Evolutionary conservation across 2,329 filamentous ascomycete species (phyloP), one percentile per base, ranked within the genome.

Genomic region (Graphilbum fragrans): DNA sequence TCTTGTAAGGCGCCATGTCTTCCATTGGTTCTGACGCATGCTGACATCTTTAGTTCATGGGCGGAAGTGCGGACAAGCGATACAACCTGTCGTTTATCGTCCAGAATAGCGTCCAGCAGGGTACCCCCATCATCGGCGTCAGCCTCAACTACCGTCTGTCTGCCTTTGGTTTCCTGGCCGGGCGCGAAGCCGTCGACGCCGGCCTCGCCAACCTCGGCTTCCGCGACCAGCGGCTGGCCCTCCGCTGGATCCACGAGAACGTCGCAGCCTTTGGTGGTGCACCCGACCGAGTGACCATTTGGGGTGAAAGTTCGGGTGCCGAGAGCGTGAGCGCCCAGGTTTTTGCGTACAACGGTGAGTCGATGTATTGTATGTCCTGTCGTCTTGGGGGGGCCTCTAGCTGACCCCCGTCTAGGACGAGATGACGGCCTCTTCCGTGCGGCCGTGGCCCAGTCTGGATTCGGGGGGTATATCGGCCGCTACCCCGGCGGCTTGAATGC

Each of bases 31-130:
- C 18, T 19, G 12, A 29, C 25, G 14, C 25, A 8, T 14, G 14
- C 25, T 29, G 8, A 8, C 17, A 29, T 19, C 25, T 38, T 4
- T 22, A 37, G 5, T 38, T 60, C 41, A 59, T 53, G 49, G 69
- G 67, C 3, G 62, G 63, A 8, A 43, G 62, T 52, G 25, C 50
- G 47, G 65, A 73, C 41, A 53, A 62, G 18, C 61, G 71, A 20
- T 80, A 80, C 55, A 79, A 80, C 50, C 60, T 78, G 44, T 72
- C 70, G 14, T 73, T 69, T 44, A 67, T 80, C 38, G 70, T 81
- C 1, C 49, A 60, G 23, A 58, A 64, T 45, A 59, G 64, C 20
- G 55, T 64, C 22, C 46, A 54, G 3, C 64, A 64, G 16, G 61
- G 61, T 39, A 62, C 64, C 38, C 66, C 65, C 0, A 61, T 72